These are phyloP conservation scores for Pisolithus orientalis DNA, from an alignment of 768 basidiomycete species.

Conservation along the genomic window DNA sequence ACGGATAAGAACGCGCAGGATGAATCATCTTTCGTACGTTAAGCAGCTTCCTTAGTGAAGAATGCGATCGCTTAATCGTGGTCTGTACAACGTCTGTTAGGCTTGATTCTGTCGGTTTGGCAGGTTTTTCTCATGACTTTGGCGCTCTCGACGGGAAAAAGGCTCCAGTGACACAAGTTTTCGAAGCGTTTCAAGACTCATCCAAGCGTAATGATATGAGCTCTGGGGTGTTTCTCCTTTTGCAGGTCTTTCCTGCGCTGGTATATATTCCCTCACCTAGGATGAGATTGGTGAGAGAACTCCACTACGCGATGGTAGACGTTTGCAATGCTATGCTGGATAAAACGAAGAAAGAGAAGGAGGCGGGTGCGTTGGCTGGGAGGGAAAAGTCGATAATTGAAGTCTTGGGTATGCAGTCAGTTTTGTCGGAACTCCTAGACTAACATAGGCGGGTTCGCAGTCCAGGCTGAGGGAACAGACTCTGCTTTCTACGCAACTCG, in stretches of 20 bases:
- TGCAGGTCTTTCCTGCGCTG: conserved; percentile 20
- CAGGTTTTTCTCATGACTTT: conserved; percentile 42
- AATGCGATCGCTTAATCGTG: too few relatives aligned
- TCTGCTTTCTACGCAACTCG: conserved; percentile 20
- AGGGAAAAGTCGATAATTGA: too few relatives aligned
- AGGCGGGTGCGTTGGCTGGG: conserved; percentile 3
- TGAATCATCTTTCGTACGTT: conserved; percentile 22
- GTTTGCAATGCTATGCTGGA: too few relatives aligned
- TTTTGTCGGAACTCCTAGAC: not conserved
- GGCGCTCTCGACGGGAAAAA: conserved; percentile 34
- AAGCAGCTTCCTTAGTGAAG: too few relatives aligned
- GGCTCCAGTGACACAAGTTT: conserved; percentile 13
- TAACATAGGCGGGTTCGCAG: conserved; percentile 11
- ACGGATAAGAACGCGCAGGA: conserved; percentile 4
- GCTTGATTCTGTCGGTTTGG: conserved; percentile 39
- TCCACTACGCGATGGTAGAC: too few relatives aligned
- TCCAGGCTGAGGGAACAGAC: conserved; percentile 30
- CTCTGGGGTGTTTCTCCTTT: conserved; percentile 23
- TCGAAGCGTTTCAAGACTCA: conserved; percentile 16
- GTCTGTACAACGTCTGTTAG: conserved; percentile 12
- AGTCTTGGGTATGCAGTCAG: too few relatives aligned
- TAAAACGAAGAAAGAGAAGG: conserved; percentile 7
- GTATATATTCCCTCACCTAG: not conserved
- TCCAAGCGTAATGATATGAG: conserved; percentile 3
- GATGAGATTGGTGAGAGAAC: too few relatives aligned